Evolutionary conservation across 345 rosid genomes (phyloP), one percentile per base, ranked within the genome.

Genomic region (Acer saccharum): DNA sequence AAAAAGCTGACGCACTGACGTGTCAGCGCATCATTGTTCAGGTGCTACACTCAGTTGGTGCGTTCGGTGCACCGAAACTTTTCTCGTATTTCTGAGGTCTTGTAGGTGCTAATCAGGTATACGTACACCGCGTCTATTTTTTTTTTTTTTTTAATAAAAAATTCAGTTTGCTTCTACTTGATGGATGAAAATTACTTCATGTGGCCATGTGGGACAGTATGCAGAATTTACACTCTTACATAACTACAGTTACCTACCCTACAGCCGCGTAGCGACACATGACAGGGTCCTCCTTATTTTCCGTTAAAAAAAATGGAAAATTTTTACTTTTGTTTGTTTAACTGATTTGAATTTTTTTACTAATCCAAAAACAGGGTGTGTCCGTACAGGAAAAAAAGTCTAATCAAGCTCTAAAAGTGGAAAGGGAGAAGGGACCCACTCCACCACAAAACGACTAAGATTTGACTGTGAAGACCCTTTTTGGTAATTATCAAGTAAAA

Each of bases 401-500:
- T 48, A 73, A 72, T 65, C 67, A 77, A 73, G 81, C 68, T 79
- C 70, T 70, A 17, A 23, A 50, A 62, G 17, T 64, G 77, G 73
- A n/a, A 27, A 23, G 39, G 7, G 2, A 35, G 2, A 5, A 10
- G 77, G 78, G 78, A 6, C 81, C 76, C 61, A 46, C 14, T 0
- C 16, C 18, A 54, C 55, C 44, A 2, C 27, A 39, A 6, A 6
- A 39, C 16, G 16, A 8, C 10, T 13, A 29, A 43, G 46, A 68
- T 41, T 60, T 13, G 41, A 75, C 52, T 52, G 6, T 0, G 2
- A 17, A 41, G 62, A n/a, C 78, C 76, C 74, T 39, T 17, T 62
- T 32, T n/a, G 11, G 20, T 64, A 69, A 70, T 12, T 60, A 50
- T 52, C 4, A n/a, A 71, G 23, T 3, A 25, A 58, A 65, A 48